These are phyloP conservation scores for Chytriomyces confervae DNA, from an alignment of 192 early-diverging fungal genomes.

Conservation along the genomic window DNA sequence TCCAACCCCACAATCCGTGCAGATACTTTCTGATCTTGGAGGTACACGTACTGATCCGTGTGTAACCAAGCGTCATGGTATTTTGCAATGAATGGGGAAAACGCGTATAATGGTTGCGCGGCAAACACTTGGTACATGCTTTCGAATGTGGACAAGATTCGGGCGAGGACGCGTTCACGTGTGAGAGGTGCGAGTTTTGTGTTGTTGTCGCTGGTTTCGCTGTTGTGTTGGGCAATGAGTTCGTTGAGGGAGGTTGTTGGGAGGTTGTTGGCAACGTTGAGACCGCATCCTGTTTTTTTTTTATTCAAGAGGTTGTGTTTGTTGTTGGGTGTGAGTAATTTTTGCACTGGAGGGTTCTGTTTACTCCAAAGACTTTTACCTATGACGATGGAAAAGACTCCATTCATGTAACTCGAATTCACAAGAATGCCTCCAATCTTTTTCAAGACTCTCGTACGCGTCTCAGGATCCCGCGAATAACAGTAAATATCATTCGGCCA, in stretches of 20 bases:
- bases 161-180: conserved; percentile 71
- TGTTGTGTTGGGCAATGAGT: conserved; percentile 69
- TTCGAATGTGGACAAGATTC: conserved; percentile 76
- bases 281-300: conserved; percentile 68
- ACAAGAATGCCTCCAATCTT: conserved; percentile 94
- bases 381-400: conserved; percentile 80
- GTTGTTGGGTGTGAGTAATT: background rate
- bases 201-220: conserved; percentile 13
- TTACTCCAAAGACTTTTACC: conserved; percentile 55
- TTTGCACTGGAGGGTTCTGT: background rate
- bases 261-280: conserved; percentile 82
- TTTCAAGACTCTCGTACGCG: conserved; percentile 31
- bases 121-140: conserved; percentile 76
- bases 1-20: conserved; percentile 82
- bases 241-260: conserved; percentile 90
- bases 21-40: conserved; percentile 47
- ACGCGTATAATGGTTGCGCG: conserved; percentile 51
- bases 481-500: conserved; percentile 98
- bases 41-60: conserved; percentile 44
- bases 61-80: conserved; percentile 94
- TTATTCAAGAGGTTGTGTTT: background rate
- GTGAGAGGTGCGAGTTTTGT: conserved; percentile 57
- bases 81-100: conserved; percentile 71
- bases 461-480: background rate
- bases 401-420: conserved; percentile 73